Evolutionary conservation across 2,329 filamentous ascomycete species (phyloP), one percentile per base, ranked within the genome.

Genomic region (Calonectria pseudoreteaudii): DNA sequence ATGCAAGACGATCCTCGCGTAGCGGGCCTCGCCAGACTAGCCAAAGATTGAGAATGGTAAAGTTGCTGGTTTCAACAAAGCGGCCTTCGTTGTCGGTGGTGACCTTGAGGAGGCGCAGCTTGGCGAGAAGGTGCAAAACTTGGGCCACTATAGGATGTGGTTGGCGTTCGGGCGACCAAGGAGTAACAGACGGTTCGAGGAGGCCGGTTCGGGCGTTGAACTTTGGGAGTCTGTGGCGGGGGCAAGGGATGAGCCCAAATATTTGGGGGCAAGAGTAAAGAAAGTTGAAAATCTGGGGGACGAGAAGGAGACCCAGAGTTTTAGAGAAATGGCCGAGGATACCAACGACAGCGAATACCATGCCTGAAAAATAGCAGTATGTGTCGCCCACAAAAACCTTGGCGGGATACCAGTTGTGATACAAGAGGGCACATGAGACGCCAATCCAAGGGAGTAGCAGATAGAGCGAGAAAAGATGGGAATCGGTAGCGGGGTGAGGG

Each of bases 301-400:
- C 89, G 78, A 99, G 93, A 11, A 99, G 89, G 66, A 99, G 90
- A 70, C 98, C 90, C 58, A 99, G 90, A 0, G 97, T 99, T 87
- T 99, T 99, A 87, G 94, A 97, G 87, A 99, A 99, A 87, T 99
- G 97, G 30, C 97, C 97, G 67, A 98, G 90, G 81, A 99, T 98
- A 76, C 95, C 95, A 77, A 98, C 97, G 56, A 98, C 96, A 68
- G 96, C 97, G 83, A 99, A 99, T 49, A 98, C 94, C 95, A 99
- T 99, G 78, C 97, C 97, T 0, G 97, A 97, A 85, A 99, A 98
- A 87, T 99, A 99, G 90, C 97, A 99, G 89, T 98, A 99, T 5
- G 97, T 99, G 85, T 99, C 97, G 70, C 97, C 97, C 13, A 98
- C 96, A 82, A 99, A 99, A 13, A 98, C 97, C 80, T 92, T 93